Evolutionary conservation across 2,329 filamentous ascomycete species (phyloP), one percentile per base, ranked within the genome.

Genomic region (Albophoma yamanashiensis): DNA sequence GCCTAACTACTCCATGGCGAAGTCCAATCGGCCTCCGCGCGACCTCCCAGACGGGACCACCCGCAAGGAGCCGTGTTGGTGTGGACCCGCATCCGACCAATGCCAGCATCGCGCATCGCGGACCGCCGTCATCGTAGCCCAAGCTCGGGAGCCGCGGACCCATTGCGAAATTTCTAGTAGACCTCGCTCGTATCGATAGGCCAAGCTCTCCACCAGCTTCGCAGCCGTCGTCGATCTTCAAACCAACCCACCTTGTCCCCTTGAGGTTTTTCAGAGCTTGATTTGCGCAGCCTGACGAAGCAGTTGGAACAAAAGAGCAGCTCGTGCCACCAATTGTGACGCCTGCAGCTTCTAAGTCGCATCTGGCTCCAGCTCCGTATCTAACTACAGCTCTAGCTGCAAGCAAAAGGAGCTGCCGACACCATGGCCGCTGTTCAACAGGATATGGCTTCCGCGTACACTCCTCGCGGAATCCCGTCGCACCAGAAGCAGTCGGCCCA

Each of bases 401-500:
- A 11, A n/a, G 9, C 47, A 12, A 11, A 31, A 31, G 27, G 5
- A 53, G 47, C 47, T 14, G 27, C 20, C 45, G 25, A 27, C 45
- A 31, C 20, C 47, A 52, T 52, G 47, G 27, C 47, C 27, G 47
- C 25, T 25, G 58, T 39, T 45, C 47, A n/a, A 8, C 40, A 52
- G 34, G 27, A 43, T 12, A 4, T 38, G 27, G 6, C 43, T 36
- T 55, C 22, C 36, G 11, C 9, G 25, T 25, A 27, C 34, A 57
- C 58, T 39, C 57, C 55, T 58, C 59, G 61, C 39, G 52, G 45
- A 52, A 25, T 59, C 55, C 31, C 27, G 57, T 38, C 55, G 12
- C 56, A 14, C 50, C 58, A 50, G 15, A 43, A 56, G 47, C 47
- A 47, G 42, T 66, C 63, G 5, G 64, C 66, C 34, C 60, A 68